Percentiles rank a stretch among this genome's conserved stretches.
These are phyloP conservation scores for Alternaria tenuissima DNA, from an alignment of 2,329 filamentous ascomycete species.

Conservation along the genomic window DNA sequence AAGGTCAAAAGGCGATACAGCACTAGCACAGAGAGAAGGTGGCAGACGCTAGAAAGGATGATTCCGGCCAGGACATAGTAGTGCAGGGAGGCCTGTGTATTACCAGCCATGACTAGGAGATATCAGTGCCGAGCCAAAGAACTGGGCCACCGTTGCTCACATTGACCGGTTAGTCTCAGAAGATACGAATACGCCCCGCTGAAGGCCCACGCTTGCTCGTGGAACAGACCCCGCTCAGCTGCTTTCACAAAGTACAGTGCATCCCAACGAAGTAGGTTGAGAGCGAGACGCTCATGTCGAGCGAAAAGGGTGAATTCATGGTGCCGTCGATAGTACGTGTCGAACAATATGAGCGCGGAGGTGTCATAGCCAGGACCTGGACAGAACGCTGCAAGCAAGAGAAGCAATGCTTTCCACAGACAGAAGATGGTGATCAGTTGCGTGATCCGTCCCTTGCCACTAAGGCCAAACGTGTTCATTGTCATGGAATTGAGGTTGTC, in stretches of 20 bases:
- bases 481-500: background rate
- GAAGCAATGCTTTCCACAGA: constrained; percentile 72
- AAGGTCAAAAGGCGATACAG: constrained; percentile 72
- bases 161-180: constrained; percentile 52
- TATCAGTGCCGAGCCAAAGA: constrained; percentile 30
- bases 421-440: constrained; percentile 56
- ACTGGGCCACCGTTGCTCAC: constrained; percentile 44
- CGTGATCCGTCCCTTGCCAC: constrained; percentile 2
- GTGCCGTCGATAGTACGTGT: constrained; percentile 31
- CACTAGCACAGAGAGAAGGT: constrained; percentile 76
- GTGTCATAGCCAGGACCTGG: constrained; percentile 77
- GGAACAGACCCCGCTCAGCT: constrained; percentile 70
- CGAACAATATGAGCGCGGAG: constrained; percentile 67
- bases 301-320: constrained; percentile 25
- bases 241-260: constrained; percentile 76
- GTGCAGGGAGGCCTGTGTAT: constrained; percentile 17
- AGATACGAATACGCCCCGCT: constrained; percentile 64
- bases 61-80: constrained; percentile 66
- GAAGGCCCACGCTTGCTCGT: constrained; percentile 89
- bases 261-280: constrained; percentile 79
- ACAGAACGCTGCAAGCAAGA: constrained; percentile 67
- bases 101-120: constrained; percentile 44
- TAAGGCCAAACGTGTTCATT: background rate
- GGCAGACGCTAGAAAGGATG: constrained; percentile 73
- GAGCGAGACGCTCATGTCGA: constrained; percentile 51